Base-by-base conservation (phyloP, 495 filamentous ascomycete genomes). In the Lasiosphaeria hispida region DNA sequence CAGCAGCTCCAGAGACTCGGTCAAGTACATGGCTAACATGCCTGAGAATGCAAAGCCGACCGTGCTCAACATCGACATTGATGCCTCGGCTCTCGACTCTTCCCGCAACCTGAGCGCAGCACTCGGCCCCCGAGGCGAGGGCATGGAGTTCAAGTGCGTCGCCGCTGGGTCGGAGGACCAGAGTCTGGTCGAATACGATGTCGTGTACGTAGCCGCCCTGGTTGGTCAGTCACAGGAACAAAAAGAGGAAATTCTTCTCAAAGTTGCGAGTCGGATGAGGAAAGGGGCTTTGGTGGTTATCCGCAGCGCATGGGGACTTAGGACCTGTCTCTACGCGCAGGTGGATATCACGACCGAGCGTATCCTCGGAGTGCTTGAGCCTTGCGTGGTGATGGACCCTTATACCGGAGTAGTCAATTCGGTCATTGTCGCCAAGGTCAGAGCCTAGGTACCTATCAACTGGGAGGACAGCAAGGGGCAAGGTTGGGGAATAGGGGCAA, bases 181-280 rank as follows among this genome's bases (percentile, higher is more conserved):
- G 7, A 54, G 56, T 33, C 51, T 66, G 0, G 33, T n/a, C n/a
- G 63, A 61, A 34, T 67, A 63, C 10, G 68, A 69, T 41, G 64
- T 71, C 1, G 67, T 71, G 1, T 69, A 69, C 54, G 18, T 71
- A 38, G 68, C 68, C 0, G 68, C 68, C n/a, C 49, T 71, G 13
- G 68, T 69, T 0, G 68, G 68, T 0, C 36, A 63, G 8, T 61
- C 66, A 0, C 68, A 69, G 44, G 36, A 39, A 3, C 55, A 67
- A 1, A 71, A 71, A 51, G 68, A 71, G 57, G 53, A 50, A 4
- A 71, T 71, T 34, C 36, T 69, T 1, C 34, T 63, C 14, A 51
- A 59, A 0, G 61, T 69, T 0, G 62, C 51, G 4, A 43, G 33
- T 19, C 35, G 55, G 11, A 71, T 71, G 68, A 53, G 58, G 10